A percentile compares a stretch with the other conserved stretches of the same genome.
Evolutionary conservation across 768 basidiomycete species (phyloP).

Genomic region (Chiua virens): DNA sequence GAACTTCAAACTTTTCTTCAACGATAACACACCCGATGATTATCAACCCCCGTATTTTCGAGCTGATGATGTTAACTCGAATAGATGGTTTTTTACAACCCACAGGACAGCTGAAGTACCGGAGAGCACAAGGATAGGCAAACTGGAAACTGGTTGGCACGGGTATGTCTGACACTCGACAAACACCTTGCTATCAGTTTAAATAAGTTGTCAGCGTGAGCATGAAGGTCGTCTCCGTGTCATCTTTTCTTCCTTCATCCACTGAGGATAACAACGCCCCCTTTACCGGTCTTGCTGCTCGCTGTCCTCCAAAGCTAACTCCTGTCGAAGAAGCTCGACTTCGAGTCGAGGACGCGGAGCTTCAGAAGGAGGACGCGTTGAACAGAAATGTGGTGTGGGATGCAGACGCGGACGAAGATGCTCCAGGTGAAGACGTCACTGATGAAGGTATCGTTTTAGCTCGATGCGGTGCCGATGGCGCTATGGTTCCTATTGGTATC

Average conservation of each 20-base stretch:
- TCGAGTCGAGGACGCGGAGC: constrained; percentile 54
- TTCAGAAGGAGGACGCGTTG: constrained; percentile 62
- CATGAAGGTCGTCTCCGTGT: constrained; percentile 70
- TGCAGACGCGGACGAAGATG: constrained; percentile 57
- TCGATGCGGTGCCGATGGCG: constrained; percentile 16
- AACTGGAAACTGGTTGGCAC: constrained; percentile 71
- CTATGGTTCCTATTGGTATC: constrained; percentile 52
- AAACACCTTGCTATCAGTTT: not conserved
- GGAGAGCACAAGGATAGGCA: constrained; percentile 69
- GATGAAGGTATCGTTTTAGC: constrained; percentile 28
- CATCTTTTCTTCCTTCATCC: constrained; percentile 67
- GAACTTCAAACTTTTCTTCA: constrained; percentile 88
- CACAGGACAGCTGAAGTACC: constrained; percentile 72
- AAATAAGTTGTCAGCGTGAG: constrained; percentile 50
- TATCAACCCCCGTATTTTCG: constrained; percentile 85
- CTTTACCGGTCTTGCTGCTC: constrained; percentile 47
- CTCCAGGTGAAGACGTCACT: constrained; percentile 51
- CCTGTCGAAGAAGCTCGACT: constrained; percentile 57
- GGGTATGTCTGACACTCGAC: constrained; percentile 41
- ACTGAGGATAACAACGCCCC: constrained; percentile 56
- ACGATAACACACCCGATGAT: constrained; percentile 71
- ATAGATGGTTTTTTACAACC: constrained; percentile 82
- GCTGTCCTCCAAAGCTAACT: constrained; percentile 42
- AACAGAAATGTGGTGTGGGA: constrained; percentile 66
- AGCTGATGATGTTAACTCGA: constrained; percentile 65